Evolutionary conservation across 345 rosid genomes (phyloP), one percentile per base, ranked within the genome.

Genomic region (Pugionium cornutum): DNA sequence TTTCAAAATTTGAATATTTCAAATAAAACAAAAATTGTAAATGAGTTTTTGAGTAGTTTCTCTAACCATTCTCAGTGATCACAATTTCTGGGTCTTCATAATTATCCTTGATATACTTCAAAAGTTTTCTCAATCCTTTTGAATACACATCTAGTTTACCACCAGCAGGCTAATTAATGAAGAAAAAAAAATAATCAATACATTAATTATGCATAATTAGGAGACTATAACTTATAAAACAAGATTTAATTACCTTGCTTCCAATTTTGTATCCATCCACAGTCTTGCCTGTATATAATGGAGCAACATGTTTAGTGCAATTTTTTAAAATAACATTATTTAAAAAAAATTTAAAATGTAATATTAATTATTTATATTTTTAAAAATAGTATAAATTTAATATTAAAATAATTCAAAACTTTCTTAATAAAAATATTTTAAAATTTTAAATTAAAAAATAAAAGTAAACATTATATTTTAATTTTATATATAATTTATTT

Each of bases 1-100:
- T 27, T 1, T 26, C 6, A 52, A 27, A 11, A 6, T 45, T 52
- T 4, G 1, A 7, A 8, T 4, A 29, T 28, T 2, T n/a, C 2
- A 25, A 2, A n/a, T 33, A 29, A 3, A n/a, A 29, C 8, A 9
- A 53, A 9, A 18, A 6, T 27, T 42, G 32, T 46, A 18, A 10
- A 10, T n/a, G 30, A 40, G 46, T 9, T 36, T 40, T 54, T 31
- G 1, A 33, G 18, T 5, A 3, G 43, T 54, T 47, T 53, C 9
- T 45, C 72, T 70, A 47, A 84, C 89, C 89, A 73, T 80, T 84
- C 29, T 84, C 89, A 0, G 83, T 64, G 5, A 84, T 66, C 2
- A 81, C 67, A 42, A 82, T 72, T 6, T 69, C 66, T 6, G 88
- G 82, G 28, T 76, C 55, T 0, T 67, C 72, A 42, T 82, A 84